Conservation (phyloP, 768 basidiomycete species). For the Auriculariales sp. region DNA sequence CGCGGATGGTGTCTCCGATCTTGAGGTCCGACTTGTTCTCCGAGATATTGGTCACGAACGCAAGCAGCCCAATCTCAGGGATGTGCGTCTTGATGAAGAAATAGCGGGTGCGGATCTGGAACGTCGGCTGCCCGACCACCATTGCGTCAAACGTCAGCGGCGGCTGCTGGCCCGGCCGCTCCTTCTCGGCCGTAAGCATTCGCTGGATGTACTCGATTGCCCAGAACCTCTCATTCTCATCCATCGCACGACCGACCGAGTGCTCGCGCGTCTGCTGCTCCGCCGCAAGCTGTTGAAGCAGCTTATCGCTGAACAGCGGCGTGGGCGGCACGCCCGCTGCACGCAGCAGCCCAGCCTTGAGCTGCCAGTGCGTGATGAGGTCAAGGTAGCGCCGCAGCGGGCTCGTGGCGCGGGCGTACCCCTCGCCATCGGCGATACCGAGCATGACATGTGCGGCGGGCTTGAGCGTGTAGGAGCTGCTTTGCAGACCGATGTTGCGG, state of each 20-base stretch:
- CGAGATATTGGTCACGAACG: neutral
- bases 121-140: neutral
- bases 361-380: constrained; percentile 81
- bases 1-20: neutral
- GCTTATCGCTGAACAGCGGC: constrained; percentile 30
- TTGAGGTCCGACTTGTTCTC: neutral
- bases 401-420: constrained; percentile 74
- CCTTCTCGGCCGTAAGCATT: constrained; percentile 14
- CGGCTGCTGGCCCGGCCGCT: neutral
- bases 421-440: constrained; percentile 57
- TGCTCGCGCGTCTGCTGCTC: constrained; percentile 24
- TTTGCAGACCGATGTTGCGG: constrained; percentile 19
- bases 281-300: constrained; percentile 28
- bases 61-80: neutral
- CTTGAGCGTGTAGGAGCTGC: constrained; percentile 30
- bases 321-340: constrained; percentile 15
- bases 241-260: constrained; percentile 16
- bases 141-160: neutral
- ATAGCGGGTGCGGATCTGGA: neutral
- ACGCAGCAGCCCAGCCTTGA: constrained; percentile 58
- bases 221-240: constrained; percentile 25
- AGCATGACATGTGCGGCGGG: constrained; percentile 54
- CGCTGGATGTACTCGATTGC: constrained; percentile 24
- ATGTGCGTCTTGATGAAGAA: neutral
- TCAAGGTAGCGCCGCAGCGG: constrained; percentile 80